Base-by-base conservation (phyloP, 139 green algal species). In the Picochlorum sp. region DNA sequence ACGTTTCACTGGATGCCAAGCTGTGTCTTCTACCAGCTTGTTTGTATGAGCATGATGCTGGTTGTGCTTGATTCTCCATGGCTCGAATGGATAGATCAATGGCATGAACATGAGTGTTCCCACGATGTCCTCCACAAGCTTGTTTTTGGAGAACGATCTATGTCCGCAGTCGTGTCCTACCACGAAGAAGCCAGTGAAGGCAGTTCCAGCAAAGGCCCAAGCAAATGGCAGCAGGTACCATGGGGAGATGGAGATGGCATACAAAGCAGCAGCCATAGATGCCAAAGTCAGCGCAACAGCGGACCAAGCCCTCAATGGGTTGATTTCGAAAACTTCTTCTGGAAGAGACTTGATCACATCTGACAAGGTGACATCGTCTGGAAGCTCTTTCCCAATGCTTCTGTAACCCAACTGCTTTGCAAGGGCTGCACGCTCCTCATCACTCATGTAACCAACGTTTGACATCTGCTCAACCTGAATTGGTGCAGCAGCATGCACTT, bases 41-140 rank as follows among this genome's bases (percentile, higher is more conserved):
- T 98, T 98, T 58, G 92, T 98, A 82, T 95, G 83, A 3, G 92
- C 90, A 74, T 98, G 92, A 85, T 98, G 92, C 64, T 89, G 77
- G 87, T 97, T 95, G 90, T 98, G 92, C 90, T 98, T 98, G 80
- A 98, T 94, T 54, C 92, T 77, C 92, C 92, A 98, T 46, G 92
- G 90, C 87, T 98, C 92, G 62, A 95, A 98, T 63, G 92, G 92
- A 81, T 92, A 98, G 72, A 97, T 88, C 58, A 98, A 89, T 3
- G 92, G 92, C 69, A 76, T 74, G 59, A 97, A 95, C 66, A 91
- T 83, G 18, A 97, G 15, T 13, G 87, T 96, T 62, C 92, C 92
- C 46, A 98, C 91, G 51, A 98, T 94, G 79, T 98, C 92, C 76
- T 98, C 90, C 56, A 97, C 66, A 23, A 96, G 70, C 75, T 96